phyloP scores from a whole-genome alignment of 1,284 basidiomycete genomes.

The Tilletia caries region DNA sequence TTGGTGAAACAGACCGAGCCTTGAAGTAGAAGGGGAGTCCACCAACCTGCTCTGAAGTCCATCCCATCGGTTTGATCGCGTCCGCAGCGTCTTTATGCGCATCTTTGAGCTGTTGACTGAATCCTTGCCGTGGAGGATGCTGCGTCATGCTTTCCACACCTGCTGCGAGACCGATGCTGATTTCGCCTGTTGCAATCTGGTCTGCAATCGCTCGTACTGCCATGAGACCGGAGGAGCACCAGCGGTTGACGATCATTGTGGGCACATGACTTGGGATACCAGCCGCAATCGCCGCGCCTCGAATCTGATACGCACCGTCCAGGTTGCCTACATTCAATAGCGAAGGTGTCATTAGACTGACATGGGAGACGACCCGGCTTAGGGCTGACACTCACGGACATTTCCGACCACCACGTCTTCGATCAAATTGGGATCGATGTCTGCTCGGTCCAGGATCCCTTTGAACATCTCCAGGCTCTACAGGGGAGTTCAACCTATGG shows the following conservation, averaged over 20 bases:
- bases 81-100: slow-evolving; percentile 44
- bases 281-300: slow-evolving; percentile 3
- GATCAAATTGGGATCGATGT: slow-evolving; percentile 67
- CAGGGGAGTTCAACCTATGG: background rate
- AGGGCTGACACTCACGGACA: slow-evolving; percentile 18
- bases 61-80: slow-evolving; percentile 52
- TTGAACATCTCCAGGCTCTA: slow-evolving; percentile 43
- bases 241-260: slow-evolving; percentile 53
- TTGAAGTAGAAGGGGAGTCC: background rate
- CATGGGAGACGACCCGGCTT: too few species aligned
- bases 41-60: slow-evolving; percentile 43
- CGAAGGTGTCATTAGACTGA: background rate
- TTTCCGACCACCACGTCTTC: slow-evolving; percentile 72
- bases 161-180: slow-evolving; percentile 46
- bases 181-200: slow-evolving; percentile 49
- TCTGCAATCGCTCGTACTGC: slow-evolving; percentile 54
- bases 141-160: slow-evolving; percentile 52
- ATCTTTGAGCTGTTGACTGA: slow-evolving; percentile 48
- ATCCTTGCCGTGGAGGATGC: slow-evolving; percentile 49
- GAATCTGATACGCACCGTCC: slow-evolving; percentile 11
- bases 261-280: slow-evolving; percentile 18
- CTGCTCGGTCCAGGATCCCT: slow-evolving; percentile 65
- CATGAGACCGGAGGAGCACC: slow-evolving; percentile 54
- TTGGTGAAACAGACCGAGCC: too few species aligned
- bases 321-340: background rate